Base-by-base conservation (phyloP, 495 filamentous ascomycete genomes). In the Aspergillus cavernicola region DNA sequence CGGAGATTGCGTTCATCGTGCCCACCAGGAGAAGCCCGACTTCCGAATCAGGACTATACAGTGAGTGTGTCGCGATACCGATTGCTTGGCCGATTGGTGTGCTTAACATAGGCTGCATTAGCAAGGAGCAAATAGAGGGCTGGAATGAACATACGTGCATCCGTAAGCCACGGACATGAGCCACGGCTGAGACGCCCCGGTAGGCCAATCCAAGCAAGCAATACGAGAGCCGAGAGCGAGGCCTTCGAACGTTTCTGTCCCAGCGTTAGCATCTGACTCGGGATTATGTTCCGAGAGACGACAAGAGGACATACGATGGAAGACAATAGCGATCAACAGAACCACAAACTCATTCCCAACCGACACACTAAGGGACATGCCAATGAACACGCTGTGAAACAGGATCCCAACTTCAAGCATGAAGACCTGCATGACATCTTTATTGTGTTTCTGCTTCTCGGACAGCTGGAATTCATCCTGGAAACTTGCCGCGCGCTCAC, bases 31-130 rank as follows among this genome's bases (percentile, higher is more conserved):
- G 77, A 16, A 87, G 58, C 26, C 82, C 85, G 31, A 84, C 78
- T 35, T 82, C 80, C 26, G 78, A 82, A 43, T 81, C 76, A 0
- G 85, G 85, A 50, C 83, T 82, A 58, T 88, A 89, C 19, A 76
- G 65, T 35, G 77, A 80, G 36, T 76, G 75, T 0, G 80, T 80
- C 6, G 70, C 62, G 13, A 95, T 73, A 0, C 90, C 90, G 43
- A 95, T 88, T 4, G 88, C 88, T 59, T 92, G 88, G 16, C 89
- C 89, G 37, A 91, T 71, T 2, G 90, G 90, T 3, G 90, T 93
- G 2, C 89, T 95, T n/a, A n/a, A 20, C 9, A 23, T 8, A 18
- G 18, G 28, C 2, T n/a, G 15, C n/a, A 26, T 53, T 29, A 53
- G 18, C 23, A 18, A 16, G 4, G 16, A 12, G 16, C 24, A 16